Percentiles rank a stretch among this genome's conserved stretches.
Evolutionary conservation across 2,329 filamentous ascomycete species (phyloP).

Genomic region (Paraconiothyrium brasiliense): DNA sequence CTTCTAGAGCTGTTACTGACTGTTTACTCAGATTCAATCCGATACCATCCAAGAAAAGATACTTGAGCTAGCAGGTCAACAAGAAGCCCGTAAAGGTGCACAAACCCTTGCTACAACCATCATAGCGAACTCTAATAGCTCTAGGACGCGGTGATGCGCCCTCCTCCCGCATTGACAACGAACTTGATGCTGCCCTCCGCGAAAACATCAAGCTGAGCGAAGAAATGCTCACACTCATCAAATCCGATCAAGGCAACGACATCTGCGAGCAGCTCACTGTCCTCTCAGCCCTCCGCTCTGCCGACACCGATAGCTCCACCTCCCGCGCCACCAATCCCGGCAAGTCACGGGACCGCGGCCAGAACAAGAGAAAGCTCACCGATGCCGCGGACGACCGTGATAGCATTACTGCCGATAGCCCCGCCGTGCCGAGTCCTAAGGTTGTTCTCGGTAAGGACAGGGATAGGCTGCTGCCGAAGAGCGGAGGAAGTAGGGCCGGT

Average conservation of each 20-base stretch:
- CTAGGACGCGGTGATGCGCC: constrained; percentile 48
- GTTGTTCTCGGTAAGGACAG: constrained; percentile 44
- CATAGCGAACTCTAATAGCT: constrained; percentile 19
- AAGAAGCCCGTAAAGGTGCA: constrained; percentile 40
- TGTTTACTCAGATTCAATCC: constrained; percentile 37
- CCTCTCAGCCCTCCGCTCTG: constrained; percentile 58
- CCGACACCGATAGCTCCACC: constrained; percentile 49
- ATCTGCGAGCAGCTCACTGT: constrained; percentile 55
- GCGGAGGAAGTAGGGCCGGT: constrained; percentile 51
- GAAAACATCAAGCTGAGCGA: constrained; percentile 60
- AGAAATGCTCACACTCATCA: constrained; percentile 55
- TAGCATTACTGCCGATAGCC: constrained; percentile 50
- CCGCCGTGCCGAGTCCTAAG: constrained; percentile 47
- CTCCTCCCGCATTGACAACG: constrained; percentile 54
- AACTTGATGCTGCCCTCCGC: constrained; percentile 57
- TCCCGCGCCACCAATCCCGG: constrained; percentile 49
- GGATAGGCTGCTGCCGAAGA: constrained; percentile 51
- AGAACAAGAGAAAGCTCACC: constrained; percentile 49
- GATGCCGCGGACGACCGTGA: constrained; percentile 49
- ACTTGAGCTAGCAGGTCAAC: constrained; percentile 39
- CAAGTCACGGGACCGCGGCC: constrained; percentile 48
- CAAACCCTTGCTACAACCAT: background rate
- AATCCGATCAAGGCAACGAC: constrained; percentile 53
- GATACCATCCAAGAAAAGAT: constrained; percentile 45
- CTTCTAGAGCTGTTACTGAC: constrained; percentile 15